phyloP scores from a whole-genome alignment of 2,329 filamentous ascomycete species.

The Aspergillus sp. region DNA sequence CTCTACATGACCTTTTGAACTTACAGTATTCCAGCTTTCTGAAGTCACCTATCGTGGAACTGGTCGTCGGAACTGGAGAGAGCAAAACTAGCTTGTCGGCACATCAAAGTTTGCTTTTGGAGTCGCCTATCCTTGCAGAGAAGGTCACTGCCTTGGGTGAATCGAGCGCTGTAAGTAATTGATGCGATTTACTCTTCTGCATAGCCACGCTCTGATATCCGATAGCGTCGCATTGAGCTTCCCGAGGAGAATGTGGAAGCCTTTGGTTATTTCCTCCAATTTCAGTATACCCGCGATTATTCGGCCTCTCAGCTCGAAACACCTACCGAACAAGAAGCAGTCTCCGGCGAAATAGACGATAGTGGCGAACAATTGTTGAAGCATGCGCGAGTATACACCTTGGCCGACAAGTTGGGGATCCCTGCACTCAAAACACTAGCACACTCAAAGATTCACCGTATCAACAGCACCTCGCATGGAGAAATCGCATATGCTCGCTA shows the following conservation, averaged over 20 bases:
- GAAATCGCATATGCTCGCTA: constrained; percentile 92
- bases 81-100: constrained; percentile 67
- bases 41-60: constrained; percentile 67
- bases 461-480: constrained; percentile 81
- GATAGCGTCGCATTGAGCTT: constrained; percentile 69
- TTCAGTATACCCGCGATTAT: constrained; percentile 83
- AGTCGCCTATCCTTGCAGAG: constrained; percentile 73
- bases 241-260: constrained; percentile 68
- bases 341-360: constrained; percentile 68
- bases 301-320: constrained; percentile 66
- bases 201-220: constrained; percentile 1
- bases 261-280: constrained; percentile 78
- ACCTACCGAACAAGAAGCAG: constrained; percentile 64
- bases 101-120: constrained; percentile 73
- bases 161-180: constrained; percentile 59
- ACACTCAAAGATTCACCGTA: constrained; percentile 87
- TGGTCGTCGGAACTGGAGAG: constrained; percentile 65
- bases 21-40: constrained; percentile 37
- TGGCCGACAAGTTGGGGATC: constrained; percentile 76
- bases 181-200: background rate
- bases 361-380: constrained; percentile 81
- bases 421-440: constrained; percentile 71
- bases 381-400: constrained; percentile 85
- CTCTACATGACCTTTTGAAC: background rate
- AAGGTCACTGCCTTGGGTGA: constrained; percentile 63